These are phyloP conservation scores for Lyophyllum atratum DNA, from an alignment of 768 basidiomycete species.

Conservation along the genomic window DNA sequence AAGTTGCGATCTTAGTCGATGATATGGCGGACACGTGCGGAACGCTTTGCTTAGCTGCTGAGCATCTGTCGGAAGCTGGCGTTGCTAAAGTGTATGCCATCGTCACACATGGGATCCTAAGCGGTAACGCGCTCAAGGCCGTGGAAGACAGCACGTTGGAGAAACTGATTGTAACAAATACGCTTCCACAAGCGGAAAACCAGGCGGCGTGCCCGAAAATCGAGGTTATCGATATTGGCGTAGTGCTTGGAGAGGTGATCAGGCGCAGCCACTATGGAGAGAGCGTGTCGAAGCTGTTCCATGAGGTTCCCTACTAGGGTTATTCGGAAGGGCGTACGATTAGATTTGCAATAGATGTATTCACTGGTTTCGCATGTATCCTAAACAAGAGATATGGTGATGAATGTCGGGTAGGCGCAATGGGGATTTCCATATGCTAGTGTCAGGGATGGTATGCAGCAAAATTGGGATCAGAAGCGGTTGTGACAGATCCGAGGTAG, in stretches of 20 bases:
- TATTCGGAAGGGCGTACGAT: slow-evolving; percentile 1
- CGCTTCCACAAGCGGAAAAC: slow-evolving; percentile 87
- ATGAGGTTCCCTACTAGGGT: slow-evolving; percentile 83
- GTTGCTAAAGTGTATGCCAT: slow-evolving; percentile 85
- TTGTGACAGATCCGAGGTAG: slow-evolving; percentile 26
- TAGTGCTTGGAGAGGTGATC: slow-evolving; percentile 95
- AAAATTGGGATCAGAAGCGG: slow-evolving; percentile 15
- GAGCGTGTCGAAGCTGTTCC: slow-evolving; percentile 85
- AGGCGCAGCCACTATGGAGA: slow-evolving; percentile 97
- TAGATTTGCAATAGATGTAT: slow-evolving; percentile 5
- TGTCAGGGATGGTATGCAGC: slow-evolving; percentile 16
- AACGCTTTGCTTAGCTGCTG: slow-evolving; percentile 89
- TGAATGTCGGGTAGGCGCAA: background rate
- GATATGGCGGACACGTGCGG: slow-evolving; percentile 99
- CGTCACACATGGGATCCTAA: slow-evolving; percentile 96
- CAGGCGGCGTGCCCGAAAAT: slow-evolving; percentile 73
- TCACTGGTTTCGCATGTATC: slow-evolving; percentile 9
- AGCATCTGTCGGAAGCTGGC: slow-evolving; percentile 87
- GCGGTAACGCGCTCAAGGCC: slow-evolving; percentile 80
- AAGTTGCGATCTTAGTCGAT: slow-evolving; percentile 93
- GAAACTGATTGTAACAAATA: slow-evolving; percentile 98
- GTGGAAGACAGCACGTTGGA: slow-evolving; percentile 78
- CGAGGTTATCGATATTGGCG: slow-evolving; percentile 93
- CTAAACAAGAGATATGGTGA: slow-evolving; percentile 15
- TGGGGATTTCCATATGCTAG: slow-evolving; percentile 10